Evolutionary conservation across 2,329 filamentous ascomycete genomes (phyloP).

Genomic region (Sarocladiaceae sp.): DNA sequence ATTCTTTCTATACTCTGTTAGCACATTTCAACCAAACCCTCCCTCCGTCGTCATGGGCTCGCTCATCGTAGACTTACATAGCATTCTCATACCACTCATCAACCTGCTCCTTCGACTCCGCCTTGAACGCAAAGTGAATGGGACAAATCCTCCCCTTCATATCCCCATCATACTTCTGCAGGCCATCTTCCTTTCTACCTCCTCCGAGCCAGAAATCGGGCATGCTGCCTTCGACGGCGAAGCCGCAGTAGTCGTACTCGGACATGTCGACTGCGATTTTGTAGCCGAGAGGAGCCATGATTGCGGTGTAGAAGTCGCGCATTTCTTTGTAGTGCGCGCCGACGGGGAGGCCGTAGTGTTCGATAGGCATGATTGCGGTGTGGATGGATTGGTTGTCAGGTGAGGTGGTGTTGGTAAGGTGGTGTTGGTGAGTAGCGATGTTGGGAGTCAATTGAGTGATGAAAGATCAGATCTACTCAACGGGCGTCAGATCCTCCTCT

Average conservation of each 20-base stretch:
- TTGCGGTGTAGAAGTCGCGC: slow-evolving; percentile 25
- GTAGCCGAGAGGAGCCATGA: slow-evolving; percentile 33
- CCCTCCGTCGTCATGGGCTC: background rate
- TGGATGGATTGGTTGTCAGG: background rate
- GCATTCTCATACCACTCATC: slow-evolving; percentile 7
- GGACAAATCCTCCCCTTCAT: background rate
- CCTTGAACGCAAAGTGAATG: slow-evolving; percentile 3
- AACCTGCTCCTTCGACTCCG: background rate
- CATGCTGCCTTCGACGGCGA: background rate
- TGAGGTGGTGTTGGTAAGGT: background rate
- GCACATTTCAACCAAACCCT: too few species aligned
- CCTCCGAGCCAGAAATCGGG: slow-evolving; percentile 25
- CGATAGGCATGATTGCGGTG: background rate
- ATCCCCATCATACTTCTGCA: background rate
- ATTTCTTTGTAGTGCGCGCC: slow-evolving; percentile 1
- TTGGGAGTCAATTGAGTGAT: too few species aligned
- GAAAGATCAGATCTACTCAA: too few species aligned
- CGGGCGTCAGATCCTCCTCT: too few species aligned
- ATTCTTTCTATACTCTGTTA: background rate
- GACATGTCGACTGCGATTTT: slow-evolving; percentile 19
- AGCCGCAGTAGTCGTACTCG: background rate
- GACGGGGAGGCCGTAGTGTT: slow-evolving; percentile 3
- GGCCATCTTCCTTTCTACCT: background rate
- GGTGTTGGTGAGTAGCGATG: background rate
- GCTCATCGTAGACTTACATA: background rate